Base-by-base conservation (phyloP, 768 basidiomycete genomes). In the Holtermannia corniformis region DNA sequence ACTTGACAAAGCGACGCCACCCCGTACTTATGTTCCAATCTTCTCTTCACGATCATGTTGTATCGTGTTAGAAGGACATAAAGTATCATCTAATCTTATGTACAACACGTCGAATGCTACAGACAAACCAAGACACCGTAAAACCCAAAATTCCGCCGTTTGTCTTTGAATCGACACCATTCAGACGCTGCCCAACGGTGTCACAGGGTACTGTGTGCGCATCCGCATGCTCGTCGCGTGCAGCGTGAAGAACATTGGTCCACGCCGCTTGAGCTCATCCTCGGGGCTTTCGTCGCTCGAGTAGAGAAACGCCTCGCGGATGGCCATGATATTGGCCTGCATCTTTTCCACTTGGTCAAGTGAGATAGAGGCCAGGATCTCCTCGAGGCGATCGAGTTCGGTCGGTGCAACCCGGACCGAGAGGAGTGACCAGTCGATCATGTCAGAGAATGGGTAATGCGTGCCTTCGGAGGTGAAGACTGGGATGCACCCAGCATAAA, bases 401-500 rank as follows among this genome's bases (percentile, higher is more conserved):
- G 64, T 71, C 12, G 74, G 69, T 4, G 63, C 62, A 25, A 76
- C 62, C 25, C 67, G 59, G 27, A 76, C 60, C 19, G 72, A 73
- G 62, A 76, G 71, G 47, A 68, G 70, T 20, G 72, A 68, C 65
- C 73, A 76, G 55, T 75, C 74, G 50, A 75, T 59, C 49, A 74
- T 64, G 51, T 72, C 67, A 27, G 68, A 68, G 60, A 70, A 75
- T 14, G 75, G 75, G 62, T 67, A 71, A 53, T 73, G 64, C 4
- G 73, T 63, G 4, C 70, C 70, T 56, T 76, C 74, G 57, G 73
- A 70, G 44, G 73, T 67, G 42, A 75, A 63, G 37, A 75, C 73
- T 16, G 75, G 74, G 24, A 76, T 76, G 57, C 75, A 76, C 37
- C 75, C 75, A 20, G 74, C 72, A 55, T 70, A 75, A 43, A 76